Evolutionary conservation across 1,139 yeast species (phyloP).

Genomic region (Yamadazyma aaseri): DNA sequence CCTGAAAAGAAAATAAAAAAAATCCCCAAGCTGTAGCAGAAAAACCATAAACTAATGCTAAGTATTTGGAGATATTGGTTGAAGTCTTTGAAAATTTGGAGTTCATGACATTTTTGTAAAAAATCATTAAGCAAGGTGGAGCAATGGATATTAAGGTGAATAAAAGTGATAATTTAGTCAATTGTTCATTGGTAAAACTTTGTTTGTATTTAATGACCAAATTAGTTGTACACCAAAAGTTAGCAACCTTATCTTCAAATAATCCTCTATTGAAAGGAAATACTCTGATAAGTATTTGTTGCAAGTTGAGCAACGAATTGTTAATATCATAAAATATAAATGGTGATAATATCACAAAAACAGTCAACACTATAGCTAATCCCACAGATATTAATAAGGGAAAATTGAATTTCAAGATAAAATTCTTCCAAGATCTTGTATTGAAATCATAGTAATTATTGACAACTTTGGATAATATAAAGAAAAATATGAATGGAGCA

Average conservation of each 20-base stretch:
- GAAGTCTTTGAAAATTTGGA: constrained; percentile 18
- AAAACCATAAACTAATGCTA: constrained; percentile 59
- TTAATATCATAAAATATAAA: constrained; percentile 33
- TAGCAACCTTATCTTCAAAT: constrained; percentile 98
- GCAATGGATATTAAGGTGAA: constrained; percentile 64
- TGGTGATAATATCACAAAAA: constrained; percentile 58
- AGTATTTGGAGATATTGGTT: constrained; percentile 18
- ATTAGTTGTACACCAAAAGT: constrained; percentile 93
- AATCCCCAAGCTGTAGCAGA: constrained; percentile 86
- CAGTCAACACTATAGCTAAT: constrained; percentile 56
- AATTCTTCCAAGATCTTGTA: constrained; percentile 9
- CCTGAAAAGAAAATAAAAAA: constrained; percentile 89
- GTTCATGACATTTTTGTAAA: constrained; percentile 51
- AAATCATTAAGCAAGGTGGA: constrained; percentile 61
- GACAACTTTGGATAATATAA: constrained; percentile 52
- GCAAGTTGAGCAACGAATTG: constrained; percentile 18
- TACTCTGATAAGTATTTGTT: constrained; percentile 58
- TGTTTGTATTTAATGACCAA: constrained; percentile 67
- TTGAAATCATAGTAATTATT: constrained; percentile 20
- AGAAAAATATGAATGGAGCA: constrained; percentile 84
- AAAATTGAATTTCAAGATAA: constrained; percentile 24
- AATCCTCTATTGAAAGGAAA: constrained; percentile 93
- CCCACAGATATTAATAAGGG: constrained; percentile 61
- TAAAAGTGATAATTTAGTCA: constrained; percentile 61
- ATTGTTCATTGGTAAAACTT: constrained; percentile 52